Evolutionary conservation across 2,329 filamentous ascomycete genomes (phyloP).

Genomic region (Stagonosporopsis vannaccii): DNA sequence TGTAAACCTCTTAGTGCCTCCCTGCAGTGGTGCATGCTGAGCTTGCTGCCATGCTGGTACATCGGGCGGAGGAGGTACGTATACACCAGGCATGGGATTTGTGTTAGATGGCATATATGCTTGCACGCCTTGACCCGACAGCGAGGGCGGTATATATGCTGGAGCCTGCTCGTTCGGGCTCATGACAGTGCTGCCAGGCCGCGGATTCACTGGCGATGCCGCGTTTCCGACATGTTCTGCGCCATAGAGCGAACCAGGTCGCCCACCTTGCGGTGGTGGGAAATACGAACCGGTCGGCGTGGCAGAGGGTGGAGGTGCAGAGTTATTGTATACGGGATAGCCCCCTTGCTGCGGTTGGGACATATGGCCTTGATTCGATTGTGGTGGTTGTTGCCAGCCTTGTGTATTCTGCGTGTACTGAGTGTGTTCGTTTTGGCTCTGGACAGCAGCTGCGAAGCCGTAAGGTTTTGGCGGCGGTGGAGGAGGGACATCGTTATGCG

Average conservation of each 20-base stretch:
- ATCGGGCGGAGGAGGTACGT: conserved; percentile 47
- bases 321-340: conserved; percentile 37
- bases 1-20: conserved; percentile 40
- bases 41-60: conserved; percentile 48
- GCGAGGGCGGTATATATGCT: conserved; percentile 43
- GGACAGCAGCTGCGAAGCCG: conserved; percentile 39
- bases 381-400: conserved; percentile 29
- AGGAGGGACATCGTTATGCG: conserved; percentile 41
- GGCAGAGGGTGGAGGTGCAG: conserved; percentile 38
- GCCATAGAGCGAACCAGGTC: conserved; percentile 42
- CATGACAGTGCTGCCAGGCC: conserved; percentile 30
- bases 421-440: conserved; percentile 16
- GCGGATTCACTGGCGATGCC: conserved; percentile 27
- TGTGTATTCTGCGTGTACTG: conserved; percentile 18
- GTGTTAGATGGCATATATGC: conserved; percentile 45
- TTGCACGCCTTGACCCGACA: conserved; percentile 44
- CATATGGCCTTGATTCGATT: conserved; percentile 28
- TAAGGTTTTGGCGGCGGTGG: conserved; percentile 49
- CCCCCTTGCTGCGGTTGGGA: conserved; percentile 37
- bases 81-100: conserved; percentile 46
- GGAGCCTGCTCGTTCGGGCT: conserved; percentile 46
- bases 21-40: conserved; percentile 45
- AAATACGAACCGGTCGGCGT: conserved; percentile 45
- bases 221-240: conserved; percentile 30
- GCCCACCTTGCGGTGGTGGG: conserved; percentile 33